Evolutionary conservation across 2,329 filamentous ascomycete species (phyloP), one percentile per base, ranked within the genome.

Genomic region (Dactylellina cionopaga): DNA sequence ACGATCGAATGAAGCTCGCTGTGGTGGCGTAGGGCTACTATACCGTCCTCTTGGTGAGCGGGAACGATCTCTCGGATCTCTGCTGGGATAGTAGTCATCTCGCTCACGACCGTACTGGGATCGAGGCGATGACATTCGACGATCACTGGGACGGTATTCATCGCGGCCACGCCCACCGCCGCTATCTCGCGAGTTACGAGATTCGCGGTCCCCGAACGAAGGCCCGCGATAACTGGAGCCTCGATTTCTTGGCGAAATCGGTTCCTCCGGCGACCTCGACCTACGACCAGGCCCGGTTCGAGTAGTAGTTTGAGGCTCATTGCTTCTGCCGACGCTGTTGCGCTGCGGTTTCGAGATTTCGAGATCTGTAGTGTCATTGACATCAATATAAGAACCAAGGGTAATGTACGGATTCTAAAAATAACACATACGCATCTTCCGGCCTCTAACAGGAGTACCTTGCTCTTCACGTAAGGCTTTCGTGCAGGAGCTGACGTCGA

Each of bases 301-400:
- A 74, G 47, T 81, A 77, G 52, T 82, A 79, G 39, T 80, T 77
- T 46, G 80, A 76, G 76, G 79, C 75, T 80, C 85, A 75, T 83
- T 83, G 52, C 89, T 89, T 88, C 87, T 49, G 25, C 43, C 39
- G 17, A 88, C n/a, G n/a, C n/a, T 90, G 77, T 90, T 92, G 77
- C 92, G 92, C 79, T 96, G 92, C 2, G 90, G 88, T 71, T 94
- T 94, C 4, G 93, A 96, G 37, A 96, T 87, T 79, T 97, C 93
- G 17, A 97, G 86, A 79, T 96, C 92, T 95, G 74, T 3, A 24
- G 13, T 43, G 41, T 29, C 44, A 37, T 44, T 41, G 54, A n/a
- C n/a, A 47, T 17, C 11, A 41, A 15, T 52, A 46, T 60, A 75
- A 76, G 52, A 75, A 74, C 47, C 37, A 10, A 43, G 33, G 6